A percentile compares a stretch with the other conserved stretches of the same genome.
These are phyloP conservation scores for Colletotrichum zoysiae DNA, from an alignment of 2,329 filamentous ascomycete genomes.

Conservation along the genomic window DNA sequence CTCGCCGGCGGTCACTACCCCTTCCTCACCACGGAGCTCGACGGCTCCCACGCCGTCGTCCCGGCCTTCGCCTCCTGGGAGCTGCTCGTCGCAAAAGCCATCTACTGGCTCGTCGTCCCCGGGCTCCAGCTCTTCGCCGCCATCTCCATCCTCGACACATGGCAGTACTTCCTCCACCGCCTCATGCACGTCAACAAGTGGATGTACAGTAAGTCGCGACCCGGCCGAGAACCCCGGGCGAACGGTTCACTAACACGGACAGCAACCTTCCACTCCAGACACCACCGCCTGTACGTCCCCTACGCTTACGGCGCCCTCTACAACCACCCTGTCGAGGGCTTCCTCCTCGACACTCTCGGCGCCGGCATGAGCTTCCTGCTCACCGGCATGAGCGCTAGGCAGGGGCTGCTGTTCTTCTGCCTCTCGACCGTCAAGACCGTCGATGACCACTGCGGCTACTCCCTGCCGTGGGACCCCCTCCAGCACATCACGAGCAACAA, in stretches of 20 bases:
- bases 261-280: conserved; percentile 93
- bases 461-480: conserved; percentile 94
- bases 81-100: conserved; percentile 75
- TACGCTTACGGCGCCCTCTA: conserved; percentile 98
- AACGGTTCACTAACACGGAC: conserved; percentile 12
- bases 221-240: conserved; percentile 1
- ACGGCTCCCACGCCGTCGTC: conserved; percentile 63
- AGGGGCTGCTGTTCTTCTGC: conserved; percentile 91
- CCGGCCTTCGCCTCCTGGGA: conserved; percentile 90
- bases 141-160: conserved; percentile 86
- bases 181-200: conserved; percentile 98
- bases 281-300: conserved; percentile 96
- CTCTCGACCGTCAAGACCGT: conserved; percentile 95
- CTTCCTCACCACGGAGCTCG: conserved; percentile 70
- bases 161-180: conserved; percentile 98
- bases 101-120: conserved; percentile 86
- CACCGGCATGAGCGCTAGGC: conserved; percentile 84
- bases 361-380: conserved; percentile 86
- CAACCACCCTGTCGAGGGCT: conserved; percentile 95
- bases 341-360: conserved; percentile 91
- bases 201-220: conserved; percentile 85
- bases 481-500: conserved; percentile 96
- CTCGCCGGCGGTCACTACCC: conserved; percentile 87
- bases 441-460: conserved; percentile 96
- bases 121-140: conserved; percentile 81